Conservation (phyloP, 139 green algal species). For the Chlamydomonas applanata region DNA sequence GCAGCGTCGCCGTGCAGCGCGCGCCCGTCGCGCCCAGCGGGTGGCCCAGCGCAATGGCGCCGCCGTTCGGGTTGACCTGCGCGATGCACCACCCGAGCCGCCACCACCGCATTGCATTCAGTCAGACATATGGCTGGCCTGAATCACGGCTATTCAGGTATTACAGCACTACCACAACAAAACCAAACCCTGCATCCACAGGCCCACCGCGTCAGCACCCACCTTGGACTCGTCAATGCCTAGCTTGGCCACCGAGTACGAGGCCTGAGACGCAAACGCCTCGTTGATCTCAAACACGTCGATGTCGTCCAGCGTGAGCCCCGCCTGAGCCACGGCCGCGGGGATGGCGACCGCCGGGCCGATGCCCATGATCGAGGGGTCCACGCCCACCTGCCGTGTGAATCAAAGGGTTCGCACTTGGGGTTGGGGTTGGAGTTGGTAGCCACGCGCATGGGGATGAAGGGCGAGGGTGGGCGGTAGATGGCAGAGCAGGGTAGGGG, state of each 20-base stretch:
- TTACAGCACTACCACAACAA: too few species aligned
- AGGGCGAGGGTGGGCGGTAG: too few species aligned
- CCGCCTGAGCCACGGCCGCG: conserved; percentile 76
- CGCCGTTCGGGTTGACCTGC: conserved; percentile 98
- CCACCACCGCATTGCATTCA: too few species aligned
- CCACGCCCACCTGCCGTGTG: conserved; percentile 44
- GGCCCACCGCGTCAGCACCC: background rate
- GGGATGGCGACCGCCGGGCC: conserved; percentile 96
- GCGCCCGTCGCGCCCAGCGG: conserved; percentile 88
- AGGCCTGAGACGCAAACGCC: conserved; percentile 78
- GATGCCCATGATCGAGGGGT: conserved; percentile 96
- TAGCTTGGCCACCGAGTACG: conserved; percentile 58
- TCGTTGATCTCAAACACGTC: conserved; percentile 99
- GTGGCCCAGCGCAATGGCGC: conserved; percentile 96
- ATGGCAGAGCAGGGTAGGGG: too few species aligned
- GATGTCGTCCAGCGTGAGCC: conserved; percentile 86
- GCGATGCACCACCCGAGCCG: too few species aligned
- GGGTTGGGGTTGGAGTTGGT: too few species aligned
- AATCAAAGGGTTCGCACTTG: too few species aligned
- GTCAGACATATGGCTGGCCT: too few species aligned
- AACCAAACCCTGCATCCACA: too few species aligned
- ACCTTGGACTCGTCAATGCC: conserved; percentile 72
- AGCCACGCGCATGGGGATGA: too few species aligned
- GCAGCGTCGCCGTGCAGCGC: conserved; percentile 87
- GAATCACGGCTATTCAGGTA: too few species aligned